Conservation (phyloP, 202 grass and related monocot species). For the Carex sylvatica region DNA sequence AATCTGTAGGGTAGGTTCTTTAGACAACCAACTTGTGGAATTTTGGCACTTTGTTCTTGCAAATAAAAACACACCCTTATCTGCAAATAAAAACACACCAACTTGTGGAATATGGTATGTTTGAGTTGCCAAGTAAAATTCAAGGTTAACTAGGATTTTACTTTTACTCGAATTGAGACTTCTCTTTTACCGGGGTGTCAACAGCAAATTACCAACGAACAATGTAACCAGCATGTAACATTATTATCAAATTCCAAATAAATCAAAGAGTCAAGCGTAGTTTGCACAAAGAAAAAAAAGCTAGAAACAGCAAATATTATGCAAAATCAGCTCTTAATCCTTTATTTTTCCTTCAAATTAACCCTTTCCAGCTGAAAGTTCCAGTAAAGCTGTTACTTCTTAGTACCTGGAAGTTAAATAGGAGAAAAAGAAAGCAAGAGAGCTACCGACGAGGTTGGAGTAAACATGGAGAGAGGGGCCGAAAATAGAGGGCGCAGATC, state of each 20-base stretch:
- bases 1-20: neutral
- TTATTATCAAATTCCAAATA: neutral
- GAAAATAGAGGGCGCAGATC: slow-evolving; percentile 48
- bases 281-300: neutral
- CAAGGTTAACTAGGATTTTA: neutral
- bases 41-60: too few species aligned
- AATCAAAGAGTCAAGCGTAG: neutral
- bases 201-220: neutral
- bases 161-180: neutral
- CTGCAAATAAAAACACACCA: too few species aligned
- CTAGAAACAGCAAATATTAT: neutral
- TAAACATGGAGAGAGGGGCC: slow-evolving; percentile 83
- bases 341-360: neutral
- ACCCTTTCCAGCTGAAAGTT: neutral
- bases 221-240: neutral
- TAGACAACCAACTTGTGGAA: neutral
- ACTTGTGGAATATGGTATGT: neutral
- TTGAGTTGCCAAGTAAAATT: neutral
- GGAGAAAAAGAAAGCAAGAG: neutral
- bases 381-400: neutral
- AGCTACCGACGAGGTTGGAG: slow-evolving; percentile 54
- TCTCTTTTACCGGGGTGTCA: neutral
- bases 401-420: neutral
- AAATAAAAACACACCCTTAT: too few species aligned
- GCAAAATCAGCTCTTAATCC: neutral